A percentile compares a stretch with the other conserved stretches of the same genome.
Evolutionary conservation across 2,329 filamentous ascomycete genomes (phyloP).

Genomic region (Cordyceps sp.): DNA sequence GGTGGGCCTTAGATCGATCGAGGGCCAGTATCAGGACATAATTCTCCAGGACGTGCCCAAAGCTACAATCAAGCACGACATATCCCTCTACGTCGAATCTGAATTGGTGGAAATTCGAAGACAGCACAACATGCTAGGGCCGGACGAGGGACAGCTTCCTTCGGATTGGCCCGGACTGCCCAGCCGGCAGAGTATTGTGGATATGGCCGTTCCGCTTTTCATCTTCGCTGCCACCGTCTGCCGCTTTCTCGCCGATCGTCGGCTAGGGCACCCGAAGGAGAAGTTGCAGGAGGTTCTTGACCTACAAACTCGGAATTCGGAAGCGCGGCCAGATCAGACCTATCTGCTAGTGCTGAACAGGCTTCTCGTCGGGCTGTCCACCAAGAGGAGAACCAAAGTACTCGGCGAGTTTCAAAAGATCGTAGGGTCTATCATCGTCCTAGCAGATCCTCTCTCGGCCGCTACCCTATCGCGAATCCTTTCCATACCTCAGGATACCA

Average conservation of each 20-base stretch:
- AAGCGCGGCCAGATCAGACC: neutral
- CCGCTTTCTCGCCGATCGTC: conserved; percentile 9
- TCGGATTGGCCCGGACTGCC: conserved; percentile 12
- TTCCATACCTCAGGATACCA: neutral
- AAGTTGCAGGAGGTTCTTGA: neutral
- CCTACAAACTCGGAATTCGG: too few relatives aligned
- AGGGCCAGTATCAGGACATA: conserved; percentile 8
- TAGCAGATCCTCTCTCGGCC: neutral
- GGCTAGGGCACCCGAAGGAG: neutral
- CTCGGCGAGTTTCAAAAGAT: neutral
- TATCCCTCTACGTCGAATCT: conserved; percentile 4
- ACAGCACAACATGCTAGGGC: conserved; percentile 6
- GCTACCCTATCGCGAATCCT: neutral
- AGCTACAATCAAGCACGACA: conserved; percentile 16
- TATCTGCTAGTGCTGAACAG: neutral
- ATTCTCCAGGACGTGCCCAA: conserved; percentile 18
- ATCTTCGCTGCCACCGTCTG: conserved; percentile 17
- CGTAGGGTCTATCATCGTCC: neutral
- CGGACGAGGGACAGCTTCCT: conserved; percentile 3
- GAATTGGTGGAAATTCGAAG: conserved; percentile 8
- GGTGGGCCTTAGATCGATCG: conserved; percentile 15
- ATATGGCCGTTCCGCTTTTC: conserved; percentile 16
- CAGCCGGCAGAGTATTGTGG: conserved; percentile 5
- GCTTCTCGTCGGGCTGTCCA: neutral
- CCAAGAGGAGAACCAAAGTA: neutral